Percentiles rank a stretch among this genome's conserved stretches.
These are phyloP conservation scores for Cronartium ribicola DNA, from an alignment of 1,284 basidiomycete species.

Conservation along the genomic window DNA sequence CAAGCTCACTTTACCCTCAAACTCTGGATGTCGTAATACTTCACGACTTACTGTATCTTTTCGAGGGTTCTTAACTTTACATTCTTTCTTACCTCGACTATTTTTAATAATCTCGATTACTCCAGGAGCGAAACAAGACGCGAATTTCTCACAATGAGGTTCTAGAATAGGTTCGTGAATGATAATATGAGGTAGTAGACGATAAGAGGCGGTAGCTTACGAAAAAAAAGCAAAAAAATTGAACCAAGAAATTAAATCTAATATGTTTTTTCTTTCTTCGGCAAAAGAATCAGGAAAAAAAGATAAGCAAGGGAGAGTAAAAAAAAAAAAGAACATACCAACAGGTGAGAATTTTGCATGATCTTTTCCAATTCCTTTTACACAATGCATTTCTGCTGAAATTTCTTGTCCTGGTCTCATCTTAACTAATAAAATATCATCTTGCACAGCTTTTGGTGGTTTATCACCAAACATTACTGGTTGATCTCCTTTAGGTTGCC, in stretches of 20 bases:
- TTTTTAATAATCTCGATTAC: constrained; percentile 69
- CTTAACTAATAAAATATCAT: constrained; percentile 88
- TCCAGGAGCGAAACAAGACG: constrained; percentile 79
- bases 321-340: constrained; percentile 58
- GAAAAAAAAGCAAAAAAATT: neutral
- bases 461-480: constrained; percentile 54
- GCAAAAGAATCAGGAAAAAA: too few relatives aligned
- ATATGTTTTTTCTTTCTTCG: neutral
- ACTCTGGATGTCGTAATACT: constrained; percentile 86
- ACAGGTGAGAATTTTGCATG: constrained; percentile 99
- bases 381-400: constrained; percentile 80
- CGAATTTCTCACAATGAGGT: constrained; percentile 68
- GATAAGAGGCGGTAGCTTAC: constrained; percentile 92
- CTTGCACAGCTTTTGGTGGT: constrained; percentile 68
- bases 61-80: constrained; percentile 62
- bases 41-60: constrained; percentile 90
- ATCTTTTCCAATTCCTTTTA: constrained; percentile 91
- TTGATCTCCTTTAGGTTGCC: constrained; percentile 85
- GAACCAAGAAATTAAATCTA: neutral
- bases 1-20: constrained; percentile 76
- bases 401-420: constrained; percentile 76
- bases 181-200: constrained; percentile 80
- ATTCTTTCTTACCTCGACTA: constrained; percentile 58
- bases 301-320: neutral
- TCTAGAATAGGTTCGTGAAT: constrained; percentile 66